Conservation (phyloP, 441 rosid genomes). For the Raphanus hybrid region DNA sequence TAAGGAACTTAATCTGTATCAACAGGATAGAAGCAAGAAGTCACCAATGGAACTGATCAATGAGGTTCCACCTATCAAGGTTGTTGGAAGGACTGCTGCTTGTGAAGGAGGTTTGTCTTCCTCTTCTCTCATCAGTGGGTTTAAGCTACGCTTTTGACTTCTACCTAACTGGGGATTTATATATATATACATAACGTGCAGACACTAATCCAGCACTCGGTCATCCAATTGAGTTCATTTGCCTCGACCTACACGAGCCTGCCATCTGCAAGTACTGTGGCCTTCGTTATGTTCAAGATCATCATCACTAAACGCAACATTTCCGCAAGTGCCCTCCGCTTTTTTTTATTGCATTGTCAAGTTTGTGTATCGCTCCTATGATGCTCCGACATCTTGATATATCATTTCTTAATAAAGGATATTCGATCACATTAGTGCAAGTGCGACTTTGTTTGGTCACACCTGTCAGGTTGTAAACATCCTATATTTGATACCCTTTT, state of each 20-base stretch:
- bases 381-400: conserved; percentile 6
- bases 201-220: conserved; percentile 90
- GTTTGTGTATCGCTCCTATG: conserved; percentile 23
- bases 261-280: conserved; percentile 98
- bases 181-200: conserved; percentile 30
- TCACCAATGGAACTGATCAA: conserved; percentile 98
- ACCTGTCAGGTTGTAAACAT: conserved; percentile 22
- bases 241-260: conserved; percentile 86
- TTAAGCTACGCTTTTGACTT: neutral
- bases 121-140: neutral
- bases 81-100: conserved; percentile 93
- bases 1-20: conserved; percentile 16
- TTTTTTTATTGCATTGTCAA: conserved; percentile 11
- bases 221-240: conserved; percentile 97
- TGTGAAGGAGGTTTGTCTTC: conserved; percentile 90
- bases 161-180: neutral
- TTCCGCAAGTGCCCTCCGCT: neutral
- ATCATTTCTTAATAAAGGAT: conserved; percentile 22
- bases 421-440: neutral
- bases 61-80: conserved; percentile 96
- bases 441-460: conserved; percentile 4
- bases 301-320: conserved; percentile 50
- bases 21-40: conserved; percentile 84
- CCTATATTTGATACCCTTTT: neutral
- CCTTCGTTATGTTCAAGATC: conserved; percentile 87